phyloP scores from a whole-genome alignment of 106 monocot genomes.

The Dendrobium chrysotoxum region DNA sequence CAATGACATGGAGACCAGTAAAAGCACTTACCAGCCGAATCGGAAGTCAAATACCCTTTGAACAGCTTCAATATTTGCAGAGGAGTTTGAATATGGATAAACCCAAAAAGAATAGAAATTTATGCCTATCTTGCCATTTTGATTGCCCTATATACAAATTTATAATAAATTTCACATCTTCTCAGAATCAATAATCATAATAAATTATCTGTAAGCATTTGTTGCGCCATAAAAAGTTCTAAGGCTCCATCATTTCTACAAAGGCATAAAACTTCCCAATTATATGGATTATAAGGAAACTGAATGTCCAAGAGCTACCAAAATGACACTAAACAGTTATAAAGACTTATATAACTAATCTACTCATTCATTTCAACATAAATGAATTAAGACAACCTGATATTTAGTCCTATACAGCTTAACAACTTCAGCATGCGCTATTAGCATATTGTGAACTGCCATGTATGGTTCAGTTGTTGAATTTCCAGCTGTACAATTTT shows the following conservation, averaged over 20 bases:
- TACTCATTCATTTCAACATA: no score
- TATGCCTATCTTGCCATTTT: constrained; percentile 57
- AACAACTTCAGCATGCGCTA: constrained; percentile 40
- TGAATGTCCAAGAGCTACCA: neutral
- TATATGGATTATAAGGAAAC: neutral
- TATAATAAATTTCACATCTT: no score
- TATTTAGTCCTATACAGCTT: constrained; percentile 41
- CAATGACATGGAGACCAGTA: neutral
- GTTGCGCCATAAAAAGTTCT: no score
- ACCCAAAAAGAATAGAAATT: constrained; percentile 41
- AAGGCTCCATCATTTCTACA: no score
- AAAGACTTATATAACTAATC: neutral
- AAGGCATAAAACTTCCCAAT: no score
- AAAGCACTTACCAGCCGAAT: constrained; percentile 46
- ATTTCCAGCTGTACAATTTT: constrained; percentile 32
- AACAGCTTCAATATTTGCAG: constrained; percentile 50
- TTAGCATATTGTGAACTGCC: constrained; percentile 25
- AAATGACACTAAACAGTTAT: neutral
- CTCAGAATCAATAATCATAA: no score
- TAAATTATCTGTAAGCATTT: no score
- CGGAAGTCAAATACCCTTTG: constrained; percentile 34
- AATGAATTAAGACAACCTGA: constrained; percentile 20
- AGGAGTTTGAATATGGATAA: constrained; percentile 35
- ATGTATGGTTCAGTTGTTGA: constrained; percentile 39
- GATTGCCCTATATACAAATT: constrained; percentile 18